Evolutionary conservation across 1,139 yeast genomes (phyloP).

Genomic region (Geotrichum histeridarum): DNA sequence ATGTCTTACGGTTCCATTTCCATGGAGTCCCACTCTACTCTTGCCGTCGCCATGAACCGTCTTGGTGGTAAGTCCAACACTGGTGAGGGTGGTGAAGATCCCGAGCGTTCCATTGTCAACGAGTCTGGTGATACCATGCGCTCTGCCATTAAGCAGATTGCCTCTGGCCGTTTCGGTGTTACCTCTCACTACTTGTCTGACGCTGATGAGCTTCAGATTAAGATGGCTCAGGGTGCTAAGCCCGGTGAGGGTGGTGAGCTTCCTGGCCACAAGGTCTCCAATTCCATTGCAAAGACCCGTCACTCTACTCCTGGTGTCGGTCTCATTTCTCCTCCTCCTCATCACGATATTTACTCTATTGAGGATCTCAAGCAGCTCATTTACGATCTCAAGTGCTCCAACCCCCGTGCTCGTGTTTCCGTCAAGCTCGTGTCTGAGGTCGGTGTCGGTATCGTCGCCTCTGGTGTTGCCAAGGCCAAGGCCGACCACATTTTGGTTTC

Average conservation of each 20-base stretch:
- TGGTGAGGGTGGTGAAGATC: conserved; percentile 99
- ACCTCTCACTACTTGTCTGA: conserved; percentile 91
- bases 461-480: conserved; percentile 98
- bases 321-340: conserved; percentile 96
- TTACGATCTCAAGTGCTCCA: conserved; percentile 92
- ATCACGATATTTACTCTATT: conserved; percentile 95
- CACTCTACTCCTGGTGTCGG: conserved; percentile 98
- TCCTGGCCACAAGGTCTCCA: conserved; percentile 90
- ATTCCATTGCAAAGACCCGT: conserved; percentile 86
- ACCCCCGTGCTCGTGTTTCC: conserved; percentile 94
- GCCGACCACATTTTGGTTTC: conserved; percentile 93
- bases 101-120: conserved; percentile 75
- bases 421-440: conserved; percentile 96
- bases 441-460: conserved; percentile 98
- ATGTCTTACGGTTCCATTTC: conserved; percentile 99
- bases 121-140: conserved; percentile 96
- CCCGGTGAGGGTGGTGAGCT: conserved; percentile 99
- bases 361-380: conserved; percentile 96
- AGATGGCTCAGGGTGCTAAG: conserved; percentile 99
- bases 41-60: conserved; percentile 98
- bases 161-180: conserved; percentile 97
- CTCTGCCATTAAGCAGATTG: conserved; percentile 95
- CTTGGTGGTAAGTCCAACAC: conserved; percentile 96
- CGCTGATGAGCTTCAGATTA: conserved; percentile 95
- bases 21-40: conserved; percentile 95